Evolutionary conservation across 768 basidiomycete genomes (phyloP).

Genomic region (Sporobolomyces pararoseus): DNA sequence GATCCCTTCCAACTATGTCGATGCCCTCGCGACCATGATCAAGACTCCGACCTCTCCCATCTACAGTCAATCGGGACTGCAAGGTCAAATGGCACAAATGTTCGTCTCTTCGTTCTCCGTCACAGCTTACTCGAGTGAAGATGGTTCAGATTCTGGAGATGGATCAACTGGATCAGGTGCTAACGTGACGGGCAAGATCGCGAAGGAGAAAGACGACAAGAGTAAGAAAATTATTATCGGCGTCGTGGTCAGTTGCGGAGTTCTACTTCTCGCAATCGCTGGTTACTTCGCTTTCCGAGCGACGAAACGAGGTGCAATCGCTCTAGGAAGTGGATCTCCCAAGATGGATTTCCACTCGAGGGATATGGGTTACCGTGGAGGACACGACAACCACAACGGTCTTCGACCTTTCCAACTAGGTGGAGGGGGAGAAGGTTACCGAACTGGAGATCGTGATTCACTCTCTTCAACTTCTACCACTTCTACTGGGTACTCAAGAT

Average conservation of each 20-base stretch:
- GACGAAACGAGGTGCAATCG: constrained; percentile 34
- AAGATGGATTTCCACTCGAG: constrained; percentile 1
- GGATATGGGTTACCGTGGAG: constrained; percentile 13
- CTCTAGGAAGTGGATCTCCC: constrained; percentile 8
- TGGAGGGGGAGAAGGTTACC: not conserved
- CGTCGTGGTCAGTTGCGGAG: constrained; percentile 43
- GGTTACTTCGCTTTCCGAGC: constrained; percentile 44
- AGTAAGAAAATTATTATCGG: constrained; percentile 45
- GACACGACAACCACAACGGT: not conserved
- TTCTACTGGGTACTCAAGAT: constrained; percentile 9
- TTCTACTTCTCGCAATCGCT: constrained; percentile 40
- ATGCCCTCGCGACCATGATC: constrained; percentile 56
- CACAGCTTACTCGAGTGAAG: constrained; percentile 24
- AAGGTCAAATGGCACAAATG: constrained; percentile 38
- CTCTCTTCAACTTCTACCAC: constrained; percentile 22
- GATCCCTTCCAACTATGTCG: constrained; percentile 60
- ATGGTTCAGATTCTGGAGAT: constrained; percentile 13
- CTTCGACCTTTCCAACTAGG: constrained; percentile 33
- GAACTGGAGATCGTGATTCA: constrained; percentile 14
- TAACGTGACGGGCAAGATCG: not conserved
- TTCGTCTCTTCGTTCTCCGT: constrained; percentile 32
- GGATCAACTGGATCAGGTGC: not conserved
- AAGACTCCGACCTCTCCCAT: constrained; percentile 38
- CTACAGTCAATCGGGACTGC: constrained; percentile 38
- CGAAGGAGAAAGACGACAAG: constrained; percentile 28